These are phyloP conservation scores for Hamigera avellanea DNA, from an alignment of 495 filamentous ascomycete genomes.

Conservation along the genomic window DNA sequence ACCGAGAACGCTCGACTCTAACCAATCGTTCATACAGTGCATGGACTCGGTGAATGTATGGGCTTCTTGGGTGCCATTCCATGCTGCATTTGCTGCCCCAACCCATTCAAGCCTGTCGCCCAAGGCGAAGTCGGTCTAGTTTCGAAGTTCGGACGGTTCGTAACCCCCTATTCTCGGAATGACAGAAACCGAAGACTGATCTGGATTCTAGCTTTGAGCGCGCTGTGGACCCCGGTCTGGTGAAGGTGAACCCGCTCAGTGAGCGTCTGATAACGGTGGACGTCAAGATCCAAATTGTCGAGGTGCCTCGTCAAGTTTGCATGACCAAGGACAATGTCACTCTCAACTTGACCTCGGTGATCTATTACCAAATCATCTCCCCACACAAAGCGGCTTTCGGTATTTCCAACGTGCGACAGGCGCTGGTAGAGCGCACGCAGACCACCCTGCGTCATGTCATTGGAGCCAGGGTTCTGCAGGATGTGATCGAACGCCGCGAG, in stretches of 20 bases:
- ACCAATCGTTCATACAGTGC: conserved; percentile 36
- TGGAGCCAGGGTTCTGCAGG: conserved; percentile 89
- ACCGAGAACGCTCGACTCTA: background rate
- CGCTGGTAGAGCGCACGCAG: conserved; percentile 94
- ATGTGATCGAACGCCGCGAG: conserved; percentile 97
- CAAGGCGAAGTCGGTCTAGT: conserved; percentile 93
- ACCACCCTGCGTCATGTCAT: conserved; percentile 97
- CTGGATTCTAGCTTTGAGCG: conserved; percentile 56
- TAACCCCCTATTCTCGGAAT: background rate
- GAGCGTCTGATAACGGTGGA: conserved; percentile 86
- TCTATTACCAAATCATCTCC: conserved; percentile 96
- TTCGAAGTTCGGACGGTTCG: conserved; percentile 77
- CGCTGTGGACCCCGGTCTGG: conserved; percentile 91
- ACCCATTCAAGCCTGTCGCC: conserved; percentile 88
- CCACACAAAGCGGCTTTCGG: conserved; percentile 98
- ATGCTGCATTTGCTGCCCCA: conserved; percentile 86
- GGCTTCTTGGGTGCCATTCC: conserved; percentile 81
- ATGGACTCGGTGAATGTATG: conserved; percentile 60
- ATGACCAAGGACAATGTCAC: conserved; percentile 99
- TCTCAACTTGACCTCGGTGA: conserved; percentile 85
- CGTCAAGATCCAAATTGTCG: conserved; percentile 98
- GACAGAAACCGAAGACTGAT: background rate
- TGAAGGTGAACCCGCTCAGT: conserved; percentile 95
- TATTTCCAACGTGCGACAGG: conserved; percentile 86
- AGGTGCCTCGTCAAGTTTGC: conserved; percentile 93